phyloP scores from a whole-genome alignment of 2,329 filamentous ascomycete species.

The Exutisphaerella laricina region DNA sequence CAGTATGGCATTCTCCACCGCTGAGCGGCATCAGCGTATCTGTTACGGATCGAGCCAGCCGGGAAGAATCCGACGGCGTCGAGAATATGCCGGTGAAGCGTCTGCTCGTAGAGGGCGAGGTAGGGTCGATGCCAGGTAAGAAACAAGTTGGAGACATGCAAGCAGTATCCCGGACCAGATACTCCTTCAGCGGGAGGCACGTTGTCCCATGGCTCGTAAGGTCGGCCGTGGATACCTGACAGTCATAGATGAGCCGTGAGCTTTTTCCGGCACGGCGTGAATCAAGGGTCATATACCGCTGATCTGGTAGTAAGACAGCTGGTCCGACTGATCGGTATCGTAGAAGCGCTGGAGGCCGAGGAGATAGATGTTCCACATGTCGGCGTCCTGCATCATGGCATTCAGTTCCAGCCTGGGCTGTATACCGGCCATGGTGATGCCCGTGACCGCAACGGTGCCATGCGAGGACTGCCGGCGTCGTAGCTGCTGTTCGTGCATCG shows the following conservation, averaged over 20 bases:
- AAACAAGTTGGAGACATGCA: conserved; percentile 70
- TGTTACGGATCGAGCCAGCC: conserved; percentile 31
- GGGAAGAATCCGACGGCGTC: conserved; percentile 41
- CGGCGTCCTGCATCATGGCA: conserved; percentile 55
- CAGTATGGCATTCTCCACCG: conserved; percentile 44
- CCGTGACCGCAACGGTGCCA: conserved; percentile 26
- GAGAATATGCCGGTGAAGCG: conserved; percentile 37
- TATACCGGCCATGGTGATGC: conserved; percentile 29
- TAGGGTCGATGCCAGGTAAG: conserved; percentile 81
- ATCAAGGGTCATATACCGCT: no score
- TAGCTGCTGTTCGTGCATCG: not conserved
- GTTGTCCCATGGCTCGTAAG: conserved; percentile 55
- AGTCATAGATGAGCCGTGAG: no score
- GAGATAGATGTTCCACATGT: conserved; percentile 71
- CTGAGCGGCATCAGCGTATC: conserved; percentile 38
- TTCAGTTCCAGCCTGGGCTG: conserved; percentile 60
- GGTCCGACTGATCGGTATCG: conserved; percentile 56
- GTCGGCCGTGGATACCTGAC: conserved; percentile 75
- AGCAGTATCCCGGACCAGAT: conserved; percentile 64
- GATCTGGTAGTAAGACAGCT: conserved; percentile 72
- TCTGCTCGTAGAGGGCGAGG: conserved; percentile 50
- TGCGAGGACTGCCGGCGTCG: conserved; percentile 16
- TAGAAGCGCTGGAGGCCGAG: conserved; percentile 70
- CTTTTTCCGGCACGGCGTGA: no score
- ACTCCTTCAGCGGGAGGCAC: conserved; percentile 46